Evolutionary conservation across 441 rosid genomes (phyloP).

Genomic region (Rhodomyrtus psidioides): DNA sequence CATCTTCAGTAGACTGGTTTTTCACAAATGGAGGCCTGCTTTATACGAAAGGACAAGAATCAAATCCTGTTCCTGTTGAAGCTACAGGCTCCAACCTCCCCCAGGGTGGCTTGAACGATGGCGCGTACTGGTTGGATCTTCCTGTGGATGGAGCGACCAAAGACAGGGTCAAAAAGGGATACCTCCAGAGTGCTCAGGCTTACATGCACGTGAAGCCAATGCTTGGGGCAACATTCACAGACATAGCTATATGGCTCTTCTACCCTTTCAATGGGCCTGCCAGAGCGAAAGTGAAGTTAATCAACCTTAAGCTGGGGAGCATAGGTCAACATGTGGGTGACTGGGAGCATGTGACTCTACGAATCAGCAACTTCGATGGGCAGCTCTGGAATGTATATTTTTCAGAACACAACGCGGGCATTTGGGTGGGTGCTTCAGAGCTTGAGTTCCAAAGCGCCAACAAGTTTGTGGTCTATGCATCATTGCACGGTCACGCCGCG

Average conservation of each 20-base stretch:
- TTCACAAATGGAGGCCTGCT: slow-evolving; percentile 61
- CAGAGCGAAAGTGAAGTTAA: slow-evolving; percentile 48
- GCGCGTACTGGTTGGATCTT: slow-evolving; percentile 72
- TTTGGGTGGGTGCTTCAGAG: slow-evolving; percentile 47
- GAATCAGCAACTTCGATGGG: slow-evolving; percentile 73
- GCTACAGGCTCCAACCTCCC: slow-evolving; percentile 73
- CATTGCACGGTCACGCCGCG: slow-evolving; percentile 80
- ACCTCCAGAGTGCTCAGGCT: slow-evolving; percentile 30
- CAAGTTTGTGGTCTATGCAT: slow-evolving; percentile 47
- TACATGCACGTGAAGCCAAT: slow-evolving; percentile 72
- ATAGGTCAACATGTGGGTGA: slow-evolving; percentile 89
- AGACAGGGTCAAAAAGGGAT: slow-evolving; percentile 62
- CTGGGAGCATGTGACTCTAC: slow-evolving; percentile 78
- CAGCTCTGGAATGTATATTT: slow-evolving; percentile 41
- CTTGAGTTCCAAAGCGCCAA: slow-evolving; percentile 48
- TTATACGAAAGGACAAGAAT: slow-evolving; percentile 51
- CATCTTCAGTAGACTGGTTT: slow-evolving; percentile 71
- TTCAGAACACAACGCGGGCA: slow-evolving; percentile 61
- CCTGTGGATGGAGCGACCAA: slow-evolving; percentile 35
- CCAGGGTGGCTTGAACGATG: slow-evolving; percentile 65
- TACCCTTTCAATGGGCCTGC: slow-evolving; percentile 86
- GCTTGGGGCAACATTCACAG: slow-evolving; percentile 72
- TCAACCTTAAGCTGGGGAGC: slow-evolving; percentile 41
- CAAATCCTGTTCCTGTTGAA: slow-evolving; percentile 41
- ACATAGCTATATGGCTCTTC: slow-evolving; percentile 63